Percentiles rank a stretch among this genome's conserved stretches.
Conservation (phyloP, 208 protist species). For the Trypanosomatidae sp. region DNA sequence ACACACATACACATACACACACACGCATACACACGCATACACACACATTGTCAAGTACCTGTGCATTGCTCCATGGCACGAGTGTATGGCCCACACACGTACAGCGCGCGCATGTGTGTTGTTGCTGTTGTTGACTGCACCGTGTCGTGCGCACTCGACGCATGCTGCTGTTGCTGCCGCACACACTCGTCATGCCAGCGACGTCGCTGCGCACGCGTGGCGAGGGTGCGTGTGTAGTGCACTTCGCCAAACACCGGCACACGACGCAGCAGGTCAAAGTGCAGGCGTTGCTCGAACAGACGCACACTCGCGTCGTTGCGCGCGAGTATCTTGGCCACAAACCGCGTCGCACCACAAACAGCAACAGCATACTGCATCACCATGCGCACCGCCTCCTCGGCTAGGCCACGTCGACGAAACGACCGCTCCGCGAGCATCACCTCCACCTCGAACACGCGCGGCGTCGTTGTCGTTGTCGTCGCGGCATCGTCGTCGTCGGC, state of each 20-base stretch:
- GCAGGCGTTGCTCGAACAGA: constrained; percentile 58
- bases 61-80: too few relatives aligned
- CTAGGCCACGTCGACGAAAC: constrained; percentile 59
- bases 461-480: too few relatives aligned
- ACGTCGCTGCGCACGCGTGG: constrained; percentile 10
- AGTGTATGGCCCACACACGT: background rate
- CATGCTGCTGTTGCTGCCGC: too few relatives aligned
- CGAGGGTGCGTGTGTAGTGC: constrained; percentile 27
- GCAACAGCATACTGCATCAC: constrained; percentile 77
- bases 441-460: constrained; percentile 71
- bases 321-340: constrained; percentile 85
- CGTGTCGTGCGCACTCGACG: constrained; percentile 2
- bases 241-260: constrained; percentile 81
- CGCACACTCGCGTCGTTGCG: constrained; percentile 51
- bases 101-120: background rate
- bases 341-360: constrained; percentile 41
- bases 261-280: constrained; percentile 46
- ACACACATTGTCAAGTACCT: too few relatives aligned
- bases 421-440: constrained; percentile 78
- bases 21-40: too few relatives aligned
- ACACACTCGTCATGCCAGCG: constrained; percentile 14
- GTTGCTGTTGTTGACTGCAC: too few relatives aligned
- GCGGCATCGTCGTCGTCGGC: background rate
- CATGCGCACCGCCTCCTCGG: constrained; percentile 51
- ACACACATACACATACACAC: too few relatives aligned